phyloP scores from a whole-genome alignment of 1,284 basidiomycete genomes.

The Sphagnurus paluster region DNA sequence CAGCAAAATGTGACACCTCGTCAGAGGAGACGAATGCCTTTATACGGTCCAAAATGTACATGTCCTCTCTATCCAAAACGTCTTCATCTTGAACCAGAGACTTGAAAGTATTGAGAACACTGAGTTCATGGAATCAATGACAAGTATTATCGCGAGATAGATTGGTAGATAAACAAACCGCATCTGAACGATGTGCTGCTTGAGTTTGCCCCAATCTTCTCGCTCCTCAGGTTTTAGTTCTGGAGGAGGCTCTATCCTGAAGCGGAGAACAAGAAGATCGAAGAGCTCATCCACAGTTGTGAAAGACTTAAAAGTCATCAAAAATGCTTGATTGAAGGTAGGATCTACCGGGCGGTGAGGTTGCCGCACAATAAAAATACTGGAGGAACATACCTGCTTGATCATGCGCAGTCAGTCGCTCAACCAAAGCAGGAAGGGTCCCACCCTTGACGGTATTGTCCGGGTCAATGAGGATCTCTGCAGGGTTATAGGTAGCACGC shows the following conservation, averaged over 20 bases:
- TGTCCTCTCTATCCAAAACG: constrained; percentile 80
- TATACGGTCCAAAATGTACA: constrained; percentile 75
- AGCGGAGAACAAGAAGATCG: constrained; percentile 83
- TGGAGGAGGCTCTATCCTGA: constrained; percentile 77
- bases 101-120: constrained; percentile 83
- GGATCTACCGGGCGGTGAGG: constrained; percentile 50
- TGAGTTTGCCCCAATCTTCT: constrained; percentile 84
- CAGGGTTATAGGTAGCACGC: constrained; percentile 74
- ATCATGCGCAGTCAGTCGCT: constrained; percentile 89
- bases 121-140: constrained; percentile 28
- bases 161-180: constrained; percentile 54
- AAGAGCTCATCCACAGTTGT: constrained; percentile 86
- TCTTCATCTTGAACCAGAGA: constrained; percentile 81
- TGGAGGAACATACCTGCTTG: constrained; percentile 59
- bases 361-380: background rate
- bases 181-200: constrained; percentile 87
- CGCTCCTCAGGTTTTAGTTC: constrained; percentile 66
- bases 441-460: constrained; percentile 87
- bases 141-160: constrained; percentile 4
- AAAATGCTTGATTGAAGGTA: constrained; percentile 88
- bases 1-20: constrained; percentile 60
- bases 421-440: constrained; percentile 83
- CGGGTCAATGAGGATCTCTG: constrained; percentile 83
- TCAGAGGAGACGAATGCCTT: constrained; percentile 76
- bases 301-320: constrained; percentile 98